Percentiles rank a stretch among this genome's conserved stretches.
phyloP scores from a whole-genome alignment of 441 rosid species.

The Syzygium malaccense region DNA sequence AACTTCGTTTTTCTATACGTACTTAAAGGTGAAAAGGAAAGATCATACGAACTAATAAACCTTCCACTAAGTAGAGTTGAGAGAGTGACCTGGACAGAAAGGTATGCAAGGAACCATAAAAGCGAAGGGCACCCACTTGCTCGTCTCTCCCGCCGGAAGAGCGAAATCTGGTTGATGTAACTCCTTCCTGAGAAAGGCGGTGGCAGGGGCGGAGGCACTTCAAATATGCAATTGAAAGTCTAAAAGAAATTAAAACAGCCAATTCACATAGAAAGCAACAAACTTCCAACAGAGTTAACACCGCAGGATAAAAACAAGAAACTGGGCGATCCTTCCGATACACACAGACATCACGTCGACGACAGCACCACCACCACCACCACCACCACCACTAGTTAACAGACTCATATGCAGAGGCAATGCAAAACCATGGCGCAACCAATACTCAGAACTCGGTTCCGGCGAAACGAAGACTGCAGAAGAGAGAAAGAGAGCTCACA shows the following conservation, averaged over 20 bases:
- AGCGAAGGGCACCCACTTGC: slow-evolving; percentile 73
- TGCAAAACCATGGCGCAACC: neutral
- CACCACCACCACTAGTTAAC: neutral
- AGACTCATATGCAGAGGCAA: neutral
- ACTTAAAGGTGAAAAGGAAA: neutral
- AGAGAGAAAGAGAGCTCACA: slow-evolving; percentile 33
- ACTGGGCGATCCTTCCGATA: neutral
- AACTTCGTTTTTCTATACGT: neutral
- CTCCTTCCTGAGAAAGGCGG: slow-evolving; percentile 80
- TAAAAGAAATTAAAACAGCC: slow-evolving; percentile 11
- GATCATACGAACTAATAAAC: neutral
- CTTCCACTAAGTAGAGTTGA: neutral
- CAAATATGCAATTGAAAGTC: slow-evolving; percentile 18
- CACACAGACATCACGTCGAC: neutral
- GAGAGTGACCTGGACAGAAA: slow-evolving; percentile 60
- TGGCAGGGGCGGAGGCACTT: slow-evolving; percentile 88
- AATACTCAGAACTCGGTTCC: neutral
- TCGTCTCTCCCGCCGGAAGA: slow-evolving; percentile 43
- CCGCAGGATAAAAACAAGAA: neutral
- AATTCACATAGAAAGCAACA: neutral
- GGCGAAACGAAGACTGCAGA: neutral
- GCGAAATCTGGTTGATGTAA: slow-evolving; percentile 38
- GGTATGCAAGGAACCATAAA: slow-evolving; percentile 60
- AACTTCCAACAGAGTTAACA: neutral
- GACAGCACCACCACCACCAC: no score